phyloP scores from a whole-genome alignment of 768 basidiomycete species.

The Phaffia australis region DNA sequence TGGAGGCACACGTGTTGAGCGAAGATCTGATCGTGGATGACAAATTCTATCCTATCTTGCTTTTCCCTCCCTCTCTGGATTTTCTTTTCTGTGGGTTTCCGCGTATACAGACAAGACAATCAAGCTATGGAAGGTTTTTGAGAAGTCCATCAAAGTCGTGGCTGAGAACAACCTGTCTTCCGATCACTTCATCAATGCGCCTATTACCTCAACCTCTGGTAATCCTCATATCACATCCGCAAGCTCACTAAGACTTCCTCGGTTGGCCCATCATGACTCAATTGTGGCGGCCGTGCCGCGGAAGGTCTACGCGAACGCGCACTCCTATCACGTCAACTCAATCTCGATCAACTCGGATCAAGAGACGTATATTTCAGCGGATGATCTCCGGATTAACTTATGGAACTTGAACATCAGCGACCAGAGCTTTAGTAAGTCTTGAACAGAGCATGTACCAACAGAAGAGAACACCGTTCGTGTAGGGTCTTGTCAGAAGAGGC shows the following conservation, averaged over 20 bases:
- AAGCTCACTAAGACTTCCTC: constrained; percentile 59
- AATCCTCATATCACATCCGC: constrained; percentile 4
- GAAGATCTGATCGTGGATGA: background rate
- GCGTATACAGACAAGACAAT: constrained; percentile 81
- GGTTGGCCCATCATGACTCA: constrained; percentile 87
- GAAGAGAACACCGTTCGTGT: background rate
- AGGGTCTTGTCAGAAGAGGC: background rate
- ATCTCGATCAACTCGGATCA: constrained; percentile 99
- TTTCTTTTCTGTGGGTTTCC: background rate
- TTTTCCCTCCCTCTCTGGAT: no score
- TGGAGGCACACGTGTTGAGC: background rate
- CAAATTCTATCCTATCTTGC: background rate
- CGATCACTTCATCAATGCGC: constrained; percentile 41
- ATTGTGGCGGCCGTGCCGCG: constrained; percentile 97
- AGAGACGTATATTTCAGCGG: constrained; percentile 98
- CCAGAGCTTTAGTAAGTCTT: constrained; percentile 91
- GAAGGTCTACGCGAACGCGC: constrained; percentile 97
- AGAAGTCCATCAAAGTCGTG: constrained; percentile 89
- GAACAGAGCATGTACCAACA: background rate
- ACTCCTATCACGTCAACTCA: constrained; percentile 99
- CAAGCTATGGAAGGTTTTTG: constrained; percentile 99
- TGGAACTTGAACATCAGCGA: constrained; percentile 99
- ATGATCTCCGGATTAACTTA: constrained; percentile 90
- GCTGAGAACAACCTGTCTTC: constrained; percentile 77
- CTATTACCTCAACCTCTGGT: constrained; percentile 41